These are phyloP conservation scores for Trypanosoma vivax DNA, from an alignment of 208 protist genomes.

Conservation along the genomic window DNA sequence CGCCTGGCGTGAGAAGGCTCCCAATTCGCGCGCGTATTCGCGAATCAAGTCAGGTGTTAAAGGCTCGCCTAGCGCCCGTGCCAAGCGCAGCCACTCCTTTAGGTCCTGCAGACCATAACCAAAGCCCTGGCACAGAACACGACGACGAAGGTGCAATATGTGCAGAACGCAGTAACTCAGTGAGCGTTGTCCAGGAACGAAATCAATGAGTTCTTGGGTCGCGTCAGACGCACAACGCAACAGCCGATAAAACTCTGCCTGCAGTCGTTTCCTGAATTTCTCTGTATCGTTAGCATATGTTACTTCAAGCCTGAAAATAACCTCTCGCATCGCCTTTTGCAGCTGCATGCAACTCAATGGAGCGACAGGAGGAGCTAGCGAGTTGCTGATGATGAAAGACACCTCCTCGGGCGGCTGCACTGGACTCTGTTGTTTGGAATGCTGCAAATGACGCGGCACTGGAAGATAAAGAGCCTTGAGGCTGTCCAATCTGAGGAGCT, in stretches of 20 bases:
- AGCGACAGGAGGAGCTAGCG: background rate
- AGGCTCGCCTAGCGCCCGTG: slow-evolving; percentile 34
- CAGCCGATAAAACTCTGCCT: slow-evolving; percentile 7
- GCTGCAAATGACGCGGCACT: background rate
- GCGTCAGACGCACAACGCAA: slow-evolving; percentile 1
- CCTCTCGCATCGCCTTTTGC: slow-evolving; percentile 3
- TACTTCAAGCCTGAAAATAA: slow-evolving; percentile 6
- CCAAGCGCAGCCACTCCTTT: slow-evolving; percentile 49
- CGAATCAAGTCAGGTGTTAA: slow-evolving; percentile 17
- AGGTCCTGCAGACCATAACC: slow-evolving; percentile 42
- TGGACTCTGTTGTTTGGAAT: background rate
- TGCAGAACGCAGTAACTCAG: slow-evolving; percentile 39
- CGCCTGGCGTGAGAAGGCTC: slow-evolving; percentile 18
- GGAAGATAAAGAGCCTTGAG: background rate
- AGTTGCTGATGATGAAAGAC: too few species aligned
- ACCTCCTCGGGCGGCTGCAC: background rate
- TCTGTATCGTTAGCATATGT: background rate
- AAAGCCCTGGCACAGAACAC: slow-evolving; percentile 34
- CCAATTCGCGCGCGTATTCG: slow-evolving; percentile 29
- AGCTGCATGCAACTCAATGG: slow-evolving; percentile 12
- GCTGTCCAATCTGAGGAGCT: background rate
- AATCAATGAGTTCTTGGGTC: slow-evolving; percentile 4
- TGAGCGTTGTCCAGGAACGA: background rate
- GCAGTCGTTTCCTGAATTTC: background rate
- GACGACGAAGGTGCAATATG: slow-evolving; percentile 37